Evolutionary conservation across 306 rosid genomes (phyloP), one percentile per base, ranked within the genome.

Genomic region (Fragaria ananassa): DNA sequence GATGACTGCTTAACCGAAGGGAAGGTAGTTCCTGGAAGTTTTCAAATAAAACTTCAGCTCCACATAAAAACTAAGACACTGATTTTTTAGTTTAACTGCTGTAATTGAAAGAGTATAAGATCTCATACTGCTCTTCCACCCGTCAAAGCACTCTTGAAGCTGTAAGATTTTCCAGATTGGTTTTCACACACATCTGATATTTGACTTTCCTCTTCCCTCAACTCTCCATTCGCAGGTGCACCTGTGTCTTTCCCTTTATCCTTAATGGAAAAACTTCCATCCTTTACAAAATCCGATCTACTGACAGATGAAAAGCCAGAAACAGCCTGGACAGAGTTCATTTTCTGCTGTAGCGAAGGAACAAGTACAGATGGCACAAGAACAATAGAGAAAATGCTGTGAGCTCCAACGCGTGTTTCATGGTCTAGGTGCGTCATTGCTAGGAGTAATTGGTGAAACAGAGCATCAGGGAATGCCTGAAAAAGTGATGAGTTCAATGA

Each of bases 381-480:
- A 82, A 92, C 90, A 50, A 83, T 63, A 68, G 96, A 89, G 77
- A 92, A 89, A 77, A 95, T 71, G 81, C 85, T 58, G 27, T 95
- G 97, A 12, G 99, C 99, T 75, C 97, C 93, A 68, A 87, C 84
- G 72, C 97, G 88, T 70, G 92, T 95, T 79, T 90, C 97, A 25
- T 82, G 89, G 78, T 92, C 98, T 69, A 91, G 89, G 81, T 95
- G 96, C 56, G 97, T 85, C 99, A 95, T 95, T 15, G 83, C 91
- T 46, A 89, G 72, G 83, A 95, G 97, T 86, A 95, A 77, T 76
- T 92, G 99, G 86, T 95, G 97, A 88, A 92, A 90, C 80, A 95
- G 87, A 41, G 93, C 95, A 82, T 92, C 97, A 73, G 99, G 99
- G 78, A 95, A 95, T 78, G 89, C 88, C 99, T 95, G 88, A 86